phyloP scores from a whole-genome alignment of 1,284 basidiomycete species.

The Retiboletus flavoniger region DNA sequence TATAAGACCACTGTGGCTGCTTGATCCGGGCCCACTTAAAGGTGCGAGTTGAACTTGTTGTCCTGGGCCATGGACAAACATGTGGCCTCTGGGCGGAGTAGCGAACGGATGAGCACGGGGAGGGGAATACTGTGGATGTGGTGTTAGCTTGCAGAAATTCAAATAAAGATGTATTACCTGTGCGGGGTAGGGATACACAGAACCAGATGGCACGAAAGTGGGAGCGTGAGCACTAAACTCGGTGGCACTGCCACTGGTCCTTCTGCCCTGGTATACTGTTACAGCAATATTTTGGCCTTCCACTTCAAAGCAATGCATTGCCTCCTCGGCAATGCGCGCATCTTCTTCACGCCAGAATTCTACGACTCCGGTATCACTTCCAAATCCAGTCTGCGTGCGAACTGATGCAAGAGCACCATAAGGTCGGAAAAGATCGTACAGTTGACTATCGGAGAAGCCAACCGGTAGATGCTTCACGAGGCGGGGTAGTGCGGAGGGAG shows the following conservation, averaged over 20 bases:
- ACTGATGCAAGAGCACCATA: slow-evolving; percentile 72
- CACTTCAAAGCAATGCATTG: slow-evolving; percentile 77
- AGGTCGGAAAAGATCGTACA: slow-evolving; percentile 74
- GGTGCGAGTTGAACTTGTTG: slow-evolving; percentile 87
- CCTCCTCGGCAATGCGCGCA: slow-evolving; percentile 71
- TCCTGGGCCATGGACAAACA: slow-evolving; percentile 82
- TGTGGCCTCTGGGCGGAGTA: slow-evolving; percentile 33
- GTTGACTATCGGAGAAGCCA: slow-evolving; percentile 67
- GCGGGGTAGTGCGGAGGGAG: slow-evolving; percentile 69
- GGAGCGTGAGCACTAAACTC: slow-evolving; percentile 75
- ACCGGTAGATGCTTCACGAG: slow-evolving; percentile 74
- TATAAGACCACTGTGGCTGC: slow-evolving; percentile 80
- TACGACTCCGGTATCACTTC: slow-evolving; percentile 70
- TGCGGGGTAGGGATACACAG: slow-evolving; percentile 52
- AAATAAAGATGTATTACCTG: slow-evolving; percentile 40
- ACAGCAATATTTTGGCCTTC: slow-evolving; percentile 80
- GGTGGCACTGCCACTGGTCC: slow-evolving; percentile 48
- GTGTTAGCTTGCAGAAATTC: slow-evolving; percentile 5
- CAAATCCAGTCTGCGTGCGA: slow-evolving; percentile 68
- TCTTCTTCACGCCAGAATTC: slow-evolving; percentile 91
- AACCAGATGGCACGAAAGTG: slow-evolving; percentile 67
- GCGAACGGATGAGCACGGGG: slow-evolving; percentile 47
- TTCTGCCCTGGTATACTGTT: slow-evolving; percentile 67
- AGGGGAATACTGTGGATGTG: slow-evolving; percentile 55
- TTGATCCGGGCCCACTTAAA: slow-evolving; percentile 66